Percentiles rank a stretch among this genome's conserved stretches.
Evolutionary conservation across 352 stramenopile genomes (phyloP).

Genomic region (Phytophthora citrophthora): DNA sequence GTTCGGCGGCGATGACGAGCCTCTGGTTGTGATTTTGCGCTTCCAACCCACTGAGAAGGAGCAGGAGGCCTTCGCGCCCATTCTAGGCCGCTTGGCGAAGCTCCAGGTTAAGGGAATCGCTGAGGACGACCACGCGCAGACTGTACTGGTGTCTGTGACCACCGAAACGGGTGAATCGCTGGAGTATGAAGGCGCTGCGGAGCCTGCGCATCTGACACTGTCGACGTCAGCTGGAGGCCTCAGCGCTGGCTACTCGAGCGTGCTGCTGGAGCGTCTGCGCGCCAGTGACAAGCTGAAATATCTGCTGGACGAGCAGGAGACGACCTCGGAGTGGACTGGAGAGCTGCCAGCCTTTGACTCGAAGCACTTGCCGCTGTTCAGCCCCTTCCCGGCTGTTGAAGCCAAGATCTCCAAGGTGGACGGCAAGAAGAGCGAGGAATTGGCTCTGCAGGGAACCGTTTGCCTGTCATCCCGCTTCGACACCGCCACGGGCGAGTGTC

Average conservation of each 20-base stretch:
- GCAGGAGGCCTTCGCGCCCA: conserved; percentile 74
- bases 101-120: conserved; percentile 72
- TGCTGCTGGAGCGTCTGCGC: conserved; percentile 80
- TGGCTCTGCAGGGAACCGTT: conserved; percentile 63
- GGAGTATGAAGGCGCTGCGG: conserved; percentile 49
- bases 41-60: conserved; percentile 77
- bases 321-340: conserved; percentile 52
- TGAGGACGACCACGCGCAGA: conserved; percentile 72
- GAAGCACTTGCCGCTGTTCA: conserved; percentile 78
- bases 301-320: conserved; percentile 48
- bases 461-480: conserved; percentile 79
- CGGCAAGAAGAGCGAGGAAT: conserved; percentile 22
- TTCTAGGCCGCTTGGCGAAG: conserved; percentile 62
- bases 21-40: conserved; percentile 78
- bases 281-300: conserved; percentile 64
- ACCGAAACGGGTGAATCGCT: conserved; percentile 73
- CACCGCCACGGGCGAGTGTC: conserved; percentile 49
- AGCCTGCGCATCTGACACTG: conserved; percentile 64
- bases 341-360: conserved; percentile 76
- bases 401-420: conserved; percentile 45
- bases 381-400: conserved; percentile 67
- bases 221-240: conserved; percentile 52
- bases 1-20: conserved; percentile 47
- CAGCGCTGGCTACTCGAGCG: conserved; percentile 67
- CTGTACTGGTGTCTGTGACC: conserved; percentile 70